Percentiles rank a stretch among this genome's conserved stretches.
phyloP scores from a whole-genome alignment of 441 rosid species.

The Pelargonium citronellum region DNA sequence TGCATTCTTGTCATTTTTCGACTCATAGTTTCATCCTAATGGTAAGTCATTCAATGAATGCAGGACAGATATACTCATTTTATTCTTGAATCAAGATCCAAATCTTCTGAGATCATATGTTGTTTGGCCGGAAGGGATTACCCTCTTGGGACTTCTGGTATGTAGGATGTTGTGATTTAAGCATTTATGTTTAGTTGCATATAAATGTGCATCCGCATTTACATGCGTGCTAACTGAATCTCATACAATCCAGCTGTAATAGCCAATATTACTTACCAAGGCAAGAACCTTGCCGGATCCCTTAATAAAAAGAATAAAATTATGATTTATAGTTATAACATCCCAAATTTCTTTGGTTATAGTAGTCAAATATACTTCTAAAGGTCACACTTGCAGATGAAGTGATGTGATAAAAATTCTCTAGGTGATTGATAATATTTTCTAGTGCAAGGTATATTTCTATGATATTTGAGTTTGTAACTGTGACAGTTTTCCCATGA shows the following conservation, averaged over 20 bases:
- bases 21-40: slow-evolving; percentile 30
- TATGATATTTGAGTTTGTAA: not conserved
- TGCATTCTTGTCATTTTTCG: slow-evolving; percentile 12
- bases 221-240: not conserved
- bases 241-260: not conserved
- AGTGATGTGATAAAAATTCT: not conserved
- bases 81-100: slow-evolving; percentile 93
- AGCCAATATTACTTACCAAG: not conserved
- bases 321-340: not conserved
- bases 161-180: slow-evolving; percentile 23
- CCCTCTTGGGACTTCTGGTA: slow-evolving; percentile 88
- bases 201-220: not conserved
- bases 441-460: not conserved
- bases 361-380: not conserved
- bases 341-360: not conserved
- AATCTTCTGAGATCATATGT: slow-evolving; percentile 89
- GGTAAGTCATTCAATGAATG: slow-evolving; percentile 50
- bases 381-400: not conserved
- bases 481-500: not conserved
- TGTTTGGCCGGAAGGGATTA: slow-evolving; percentile 70
- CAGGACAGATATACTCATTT: slow-evolving; percentile 99
- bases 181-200: slow-evolving; percentile 4
- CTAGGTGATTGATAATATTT: not conserved
- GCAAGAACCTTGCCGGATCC: not conserved
- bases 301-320: too few relatives aligned